phyloP scores from a whole-genome alignment of 371 early-diverging fungal species.

The Funneliformis caledonium region DNA sequence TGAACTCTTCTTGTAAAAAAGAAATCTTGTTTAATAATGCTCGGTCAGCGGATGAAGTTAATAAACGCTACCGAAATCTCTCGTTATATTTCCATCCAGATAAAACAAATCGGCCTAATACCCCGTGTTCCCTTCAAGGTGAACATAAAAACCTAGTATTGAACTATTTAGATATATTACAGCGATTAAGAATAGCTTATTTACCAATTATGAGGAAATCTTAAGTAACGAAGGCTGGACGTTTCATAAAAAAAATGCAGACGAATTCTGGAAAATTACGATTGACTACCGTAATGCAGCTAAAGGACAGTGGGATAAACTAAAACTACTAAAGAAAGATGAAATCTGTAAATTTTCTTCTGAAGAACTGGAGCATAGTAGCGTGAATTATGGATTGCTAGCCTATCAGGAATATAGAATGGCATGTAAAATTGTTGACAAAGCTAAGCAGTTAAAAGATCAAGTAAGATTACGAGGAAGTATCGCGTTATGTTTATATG shows the following conservation, averaged over 20 bases:
- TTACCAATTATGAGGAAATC: neutral
- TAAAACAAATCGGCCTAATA: neutral
- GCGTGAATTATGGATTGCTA: neutral
- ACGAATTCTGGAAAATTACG: neutral
- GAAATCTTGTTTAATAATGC: slow-evolving; percentile 4
- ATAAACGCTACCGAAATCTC: neutral
- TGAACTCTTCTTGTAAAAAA: slow-evolving; percentile 3
- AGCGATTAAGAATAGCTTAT: neutral
- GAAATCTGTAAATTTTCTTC: neutral
- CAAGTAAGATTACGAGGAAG: neutral
- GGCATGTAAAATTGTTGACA: slow-evolving; percentile 16
- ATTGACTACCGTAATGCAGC: neutral
- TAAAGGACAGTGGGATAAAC: neutral
- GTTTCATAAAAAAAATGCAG: slow-evolving; percentile 1
- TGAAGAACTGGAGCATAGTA: neutral
- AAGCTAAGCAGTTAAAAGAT: neutral
- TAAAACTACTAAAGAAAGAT: neutral
- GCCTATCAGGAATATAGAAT: neutral
- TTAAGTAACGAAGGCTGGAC: neutral
- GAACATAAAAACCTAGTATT: neutral
- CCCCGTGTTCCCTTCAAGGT: neutral
- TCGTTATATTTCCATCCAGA: slow-evolving; percentile 13
- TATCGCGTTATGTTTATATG: neutral
- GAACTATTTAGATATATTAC: neutral
- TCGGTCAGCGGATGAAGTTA: neutral